Conservation (phyloP, 2,329 filamentous ascomycete genomes). For the Cadophora gregata region DNA sequence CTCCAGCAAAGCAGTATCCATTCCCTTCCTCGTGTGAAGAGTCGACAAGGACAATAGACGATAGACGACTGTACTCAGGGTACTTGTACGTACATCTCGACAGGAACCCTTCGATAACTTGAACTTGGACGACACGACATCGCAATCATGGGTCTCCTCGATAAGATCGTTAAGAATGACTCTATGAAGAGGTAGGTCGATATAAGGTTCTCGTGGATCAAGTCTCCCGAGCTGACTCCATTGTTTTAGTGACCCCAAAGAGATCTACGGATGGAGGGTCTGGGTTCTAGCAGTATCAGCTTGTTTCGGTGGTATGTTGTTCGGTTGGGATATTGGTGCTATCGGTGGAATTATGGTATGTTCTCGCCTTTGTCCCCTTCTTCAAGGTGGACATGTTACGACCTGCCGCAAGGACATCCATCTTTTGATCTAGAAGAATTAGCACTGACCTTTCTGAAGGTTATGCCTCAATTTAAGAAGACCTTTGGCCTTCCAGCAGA, state of each 20-base stretch:
- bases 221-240: background rate
- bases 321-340: constrained; percentile 68
- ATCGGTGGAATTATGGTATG: constrained; percentile 74
- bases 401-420: constrained; percentile 44
- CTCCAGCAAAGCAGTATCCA: constrained; percentile 9
- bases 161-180: constrained; percentile 60
- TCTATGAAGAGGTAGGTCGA: constrained; percentile 61
- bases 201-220: background rate
- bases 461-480: constrained; percentile 12
- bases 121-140: background rate
- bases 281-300: constrained; percentile 44
- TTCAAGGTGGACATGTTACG: constrained; percentile 47
- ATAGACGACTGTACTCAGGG: background rate
- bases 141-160: constrained; percentile 39
- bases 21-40: background rate
- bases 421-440: background rate
- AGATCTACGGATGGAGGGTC: constrained; percentile 62
- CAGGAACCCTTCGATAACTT: background rate
- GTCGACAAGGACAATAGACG: background rate
- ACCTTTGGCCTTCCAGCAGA: constrained; percentile 9
- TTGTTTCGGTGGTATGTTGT: constrained; percentile 71
- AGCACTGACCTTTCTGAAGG: background rate
- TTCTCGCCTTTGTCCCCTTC: constrained; percentile 42
- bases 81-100: background rate
- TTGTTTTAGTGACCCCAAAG: constrained; percentile 36